Evolutionary conservation across 2,329 filamentous ascomycete genomes (phyloP).

Genomic region (Pseudogymnoascus sp.): DNA sequence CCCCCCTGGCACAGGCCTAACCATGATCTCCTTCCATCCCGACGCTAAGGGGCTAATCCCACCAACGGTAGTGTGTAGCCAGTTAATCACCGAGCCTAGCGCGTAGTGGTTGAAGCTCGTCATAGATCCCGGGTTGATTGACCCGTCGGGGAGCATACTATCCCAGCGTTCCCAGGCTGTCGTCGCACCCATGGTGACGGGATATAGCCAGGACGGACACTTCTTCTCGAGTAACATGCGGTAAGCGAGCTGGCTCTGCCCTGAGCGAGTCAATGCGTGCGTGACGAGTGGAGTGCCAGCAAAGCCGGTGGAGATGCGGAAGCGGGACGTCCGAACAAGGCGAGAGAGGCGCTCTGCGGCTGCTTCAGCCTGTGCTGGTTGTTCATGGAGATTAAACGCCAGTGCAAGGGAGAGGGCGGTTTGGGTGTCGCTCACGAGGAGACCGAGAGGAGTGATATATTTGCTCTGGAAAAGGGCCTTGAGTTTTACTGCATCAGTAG

Average conservation of each 20-base stretch:
- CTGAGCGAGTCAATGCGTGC: conserved; percentile 14
- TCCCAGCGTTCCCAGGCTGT: conserved; percentile 34
- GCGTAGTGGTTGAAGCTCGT: conserved; percentile 32
- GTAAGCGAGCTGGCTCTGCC: conserved; percentile 24
- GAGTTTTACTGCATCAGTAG: conserved; percentile 16
- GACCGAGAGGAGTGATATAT: conserved; percentile 21
- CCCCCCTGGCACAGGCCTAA: conserved; percentile 27
- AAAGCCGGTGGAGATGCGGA: conserved; percentile 25
- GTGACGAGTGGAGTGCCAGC: conserved; percentile 23
- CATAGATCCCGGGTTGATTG: conserved; percentile 29
- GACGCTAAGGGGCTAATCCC: conserved; percentile 23
- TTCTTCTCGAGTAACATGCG: conserved; percentile 31
- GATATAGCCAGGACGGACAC: conserved; percentile 31
- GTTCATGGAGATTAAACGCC: conserved; percentile 18
- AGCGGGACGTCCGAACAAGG: conserved; percentile 16
- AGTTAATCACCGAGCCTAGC: conserved; percentile 28
- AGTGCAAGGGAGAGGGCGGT: conserved; percentile 23
- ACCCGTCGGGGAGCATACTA: conserved; percentile 27
- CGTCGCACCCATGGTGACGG: conserved; percentile 30
- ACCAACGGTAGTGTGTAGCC: conserved; percentile 29
- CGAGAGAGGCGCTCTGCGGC: conserved; percentile 17
- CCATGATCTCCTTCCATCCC: conserved; percentile 26
- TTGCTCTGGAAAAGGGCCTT: conserved; percentile 22
- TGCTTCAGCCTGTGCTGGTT: background rate
- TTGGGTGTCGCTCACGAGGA: conserved; percentile 23